These are phyloP conservation scores for Argentina anserina DNA, from an alignment of 306 rosid species.

Conservation along the genomic window DNA sequence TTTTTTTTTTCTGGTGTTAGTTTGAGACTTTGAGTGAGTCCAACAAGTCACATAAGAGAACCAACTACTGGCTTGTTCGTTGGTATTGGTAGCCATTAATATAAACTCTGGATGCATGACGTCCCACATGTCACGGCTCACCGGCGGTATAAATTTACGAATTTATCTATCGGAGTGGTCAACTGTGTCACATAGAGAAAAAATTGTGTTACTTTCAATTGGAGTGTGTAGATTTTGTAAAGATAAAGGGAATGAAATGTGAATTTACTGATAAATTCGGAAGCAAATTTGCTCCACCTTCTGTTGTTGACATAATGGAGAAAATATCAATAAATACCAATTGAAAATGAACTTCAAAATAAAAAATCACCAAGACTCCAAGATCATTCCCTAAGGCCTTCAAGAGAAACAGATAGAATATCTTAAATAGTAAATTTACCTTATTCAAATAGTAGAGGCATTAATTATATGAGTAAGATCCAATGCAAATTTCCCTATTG, in stretches of 20 bases:
- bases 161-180: no score
- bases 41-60: background rate
- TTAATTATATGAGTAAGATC: background rate
- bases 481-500: background rate
- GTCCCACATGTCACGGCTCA: background rate
- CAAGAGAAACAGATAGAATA: background rate
- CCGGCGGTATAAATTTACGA: background rate
- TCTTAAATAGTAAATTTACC: background rate
- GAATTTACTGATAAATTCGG: no score
- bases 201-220: background rate
- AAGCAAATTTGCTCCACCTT: no score
- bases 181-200: background rate
- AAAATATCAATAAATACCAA: conserved; percentile 1
- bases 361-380: background rate
- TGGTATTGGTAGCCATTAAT: background rate
- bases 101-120: background rate
- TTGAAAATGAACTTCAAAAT: background rate
- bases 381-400: no score
- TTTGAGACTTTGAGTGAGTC: background rate
- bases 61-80: background rate
- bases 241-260: background rate
- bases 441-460: background rate
- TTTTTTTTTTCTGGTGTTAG: background rate
- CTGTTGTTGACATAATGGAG: background rate
- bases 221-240: background rate